Evolutionary conservation across 768 basidiomycete species (phyloP).

Genomic region (Strobilomyces echinocephalus): DNA sequence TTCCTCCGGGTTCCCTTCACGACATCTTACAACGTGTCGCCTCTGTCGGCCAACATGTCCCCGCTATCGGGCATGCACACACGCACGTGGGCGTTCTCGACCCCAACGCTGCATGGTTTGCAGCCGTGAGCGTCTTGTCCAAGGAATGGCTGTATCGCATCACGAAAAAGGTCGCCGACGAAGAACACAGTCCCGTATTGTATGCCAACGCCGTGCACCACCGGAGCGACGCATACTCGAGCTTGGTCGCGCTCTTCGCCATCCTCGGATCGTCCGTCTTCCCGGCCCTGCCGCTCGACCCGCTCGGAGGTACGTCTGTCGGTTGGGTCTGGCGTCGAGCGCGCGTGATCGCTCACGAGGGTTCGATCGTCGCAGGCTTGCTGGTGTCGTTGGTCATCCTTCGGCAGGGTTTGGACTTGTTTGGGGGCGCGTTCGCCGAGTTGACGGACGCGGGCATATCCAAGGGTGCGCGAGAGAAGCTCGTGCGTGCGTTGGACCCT

Average conservation of each 20-base stretch:
- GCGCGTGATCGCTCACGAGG: constrained; percentile 4
- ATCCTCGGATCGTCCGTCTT: constrained; percentile 88
- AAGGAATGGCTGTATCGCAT: constrained; percentile 94
- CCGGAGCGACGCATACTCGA: constrained; percentile 94
- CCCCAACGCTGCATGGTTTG: constrained; percentile 97
- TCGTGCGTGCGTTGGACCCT: constrained; percentile 56
- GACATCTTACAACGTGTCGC: constrained; percentile 57
- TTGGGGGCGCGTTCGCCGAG: constrained; percentile 70
- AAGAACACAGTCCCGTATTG: constrained; percentile 87
- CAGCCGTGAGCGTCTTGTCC: constrained; percentile 66
- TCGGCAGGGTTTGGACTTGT: constrained; percentile 64
- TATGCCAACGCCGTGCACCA: constrained; percentile 97
- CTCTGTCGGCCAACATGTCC: constrained; percentile 50
- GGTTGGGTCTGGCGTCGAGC: not conserved
- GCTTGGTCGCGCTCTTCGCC: constrained; percentile 84
- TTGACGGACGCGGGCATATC: constrained; percentile 82
- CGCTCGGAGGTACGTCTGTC: constrained; percentile 73
- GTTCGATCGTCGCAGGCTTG: constrained; percentile 47
- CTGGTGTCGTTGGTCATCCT: constrained; percentile 89
- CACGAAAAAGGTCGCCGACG: constrained; percentile 85
- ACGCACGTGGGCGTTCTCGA: constrained; percentile 59
- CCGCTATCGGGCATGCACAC: constrained; percentile 51
- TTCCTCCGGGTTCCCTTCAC: constrained; percentile 62
- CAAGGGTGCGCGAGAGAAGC: constrained; percentile 42
- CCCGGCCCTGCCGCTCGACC: constrained; percentile 85